Conservation (phyloP, 805 yeast species). For the Vanderwaltozyma verrucispora region DNA sequence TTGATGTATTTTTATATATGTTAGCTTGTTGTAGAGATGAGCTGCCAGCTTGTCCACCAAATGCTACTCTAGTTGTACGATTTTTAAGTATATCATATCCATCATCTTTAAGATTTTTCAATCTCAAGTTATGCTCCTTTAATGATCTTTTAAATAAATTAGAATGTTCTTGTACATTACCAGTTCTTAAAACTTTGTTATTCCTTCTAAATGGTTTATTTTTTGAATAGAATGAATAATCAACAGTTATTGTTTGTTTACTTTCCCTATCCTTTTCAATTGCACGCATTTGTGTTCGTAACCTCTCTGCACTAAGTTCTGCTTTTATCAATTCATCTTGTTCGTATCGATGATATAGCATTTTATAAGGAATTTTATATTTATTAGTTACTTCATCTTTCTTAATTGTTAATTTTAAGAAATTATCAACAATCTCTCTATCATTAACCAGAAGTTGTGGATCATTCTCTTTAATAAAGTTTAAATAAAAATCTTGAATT, state of each 20-base stretch:
- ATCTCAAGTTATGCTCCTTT: constrained; percentile 13
- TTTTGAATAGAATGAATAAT: constrained; percentile 11
- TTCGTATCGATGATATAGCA: constrained; percentile 27
- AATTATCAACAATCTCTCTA: constrained; percentile 9
- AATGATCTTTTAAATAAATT: constrained; percentile 12
- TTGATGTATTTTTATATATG: no score
- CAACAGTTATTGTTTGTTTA: constrained; percentile 23
- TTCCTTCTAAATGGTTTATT: constrained; percentile 5
- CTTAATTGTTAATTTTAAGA: constrained; percentile 8
- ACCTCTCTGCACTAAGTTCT: constrained; percentile 27
- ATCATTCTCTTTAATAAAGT: constrained; percentile 9
- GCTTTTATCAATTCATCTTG: constrained; percentile 28
- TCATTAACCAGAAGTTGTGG: constrained; percentile 5
- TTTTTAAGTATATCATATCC: constrained; percentile 9
- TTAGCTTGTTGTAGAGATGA: no score
- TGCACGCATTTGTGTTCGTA: constrained; percentile 25
- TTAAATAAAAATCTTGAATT: constrained; percentile 15
- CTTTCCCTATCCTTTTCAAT: constrained; percentile 24
- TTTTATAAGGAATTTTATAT: constrained; percentile 28
- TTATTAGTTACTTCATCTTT: constrained; percentile 18
- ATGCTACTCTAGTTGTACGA: constrained; percentile 21
- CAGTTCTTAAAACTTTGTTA: background rate
- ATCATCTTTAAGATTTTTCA: constrained; percentile 14
- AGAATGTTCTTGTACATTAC: constrained; percentile 1
- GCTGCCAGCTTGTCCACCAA: constrained; percentile 25